phyloP scores from a whole-genome alignment of 331 rosid genomes.

The Prunus yedoensis region DNA sequence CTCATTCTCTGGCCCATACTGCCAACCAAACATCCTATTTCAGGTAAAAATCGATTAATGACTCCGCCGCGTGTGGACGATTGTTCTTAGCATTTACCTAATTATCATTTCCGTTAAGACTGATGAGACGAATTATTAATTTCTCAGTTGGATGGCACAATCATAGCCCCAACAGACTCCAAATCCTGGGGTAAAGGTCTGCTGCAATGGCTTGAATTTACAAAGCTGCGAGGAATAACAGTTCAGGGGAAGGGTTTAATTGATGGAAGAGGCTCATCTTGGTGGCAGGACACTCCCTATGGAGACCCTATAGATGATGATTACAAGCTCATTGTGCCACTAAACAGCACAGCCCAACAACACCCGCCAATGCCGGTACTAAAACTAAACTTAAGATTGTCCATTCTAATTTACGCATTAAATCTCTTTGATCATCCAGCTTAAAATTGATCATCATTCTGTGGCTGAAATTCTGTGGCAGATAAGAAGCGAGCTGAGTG shows the following conservation, averaged over 20 bases:
- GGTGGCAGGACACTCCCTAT: slow-evolving; percentile 78
- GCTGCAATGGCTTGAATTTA: slow-evolving; percentile 81
- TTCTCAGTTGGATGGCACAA: slow-evolving; percentile 82
- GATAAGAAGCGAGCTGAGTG: slow-evolving; percentile 61
- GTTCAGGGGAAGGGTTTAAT: slow-evolving; percentile 76
- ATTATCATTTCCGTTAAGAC: not conserved
- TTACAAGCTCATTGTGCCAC: slow-evolving; percentile 64
- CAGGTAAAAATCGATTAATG: slow-evolving; percentile 52
- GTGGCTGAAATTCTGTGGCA: slow-evolving; percentile 30
- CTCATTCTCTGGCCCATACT: slow-evolving; percentile 87
- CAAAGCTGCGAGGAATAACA: slow-evolving; percentile 71
- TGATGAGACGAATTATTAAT: not conserved
- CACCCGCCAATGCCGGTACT: slow-evolving; percentile 66
- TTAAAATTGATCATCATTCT: slow-evolving; percentile 25
- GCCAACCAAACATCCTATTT: slow-evolving; percentile 70
- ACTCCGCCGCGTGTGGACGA: not conserved
- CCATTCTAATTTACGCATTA: not conserved
- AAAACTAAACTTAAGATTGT: not conserved
- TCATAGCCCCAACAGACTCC: slow-evolving; percentile 72
- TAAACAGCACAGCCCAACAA: slow-evolving; percentile 40
- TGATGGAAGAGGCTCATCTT: slow-evolving; percentile 88
- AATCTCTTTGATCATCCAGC: not conserved
- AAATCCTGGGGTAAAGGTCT: slow-evolving; percentile 73
- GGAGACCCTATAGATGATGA: slow-evolving; percentile 74
- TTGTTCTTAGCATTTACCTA: not conserved